Evolutionary conservation across 129 eudicot species (phyloP), one percentile per base, ranked within the genome.

Genomic region (Erigeron canadensis): DNA sequence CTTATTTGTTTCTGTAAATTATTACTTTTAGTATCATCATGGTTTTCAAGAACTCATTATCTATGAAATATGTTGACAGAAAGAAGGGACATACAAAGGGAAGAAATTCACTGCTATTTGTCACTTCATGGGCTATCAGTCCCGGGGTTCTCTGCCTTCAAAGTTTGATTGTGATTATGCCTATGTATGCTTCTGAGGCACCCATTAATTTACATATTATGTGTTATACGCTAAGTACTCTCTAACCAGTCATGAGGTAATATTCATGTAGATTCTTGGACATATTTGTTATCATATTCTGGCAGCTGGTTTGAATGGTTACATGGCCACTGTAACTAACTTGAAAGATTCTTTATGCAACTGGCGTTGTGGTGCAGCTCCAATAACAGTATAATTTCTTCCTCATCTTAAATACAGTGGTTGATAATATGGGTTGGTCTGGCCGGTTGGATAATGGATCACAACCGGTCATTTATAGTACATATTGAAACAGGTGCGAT

Each of bases 311-410:
- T 79, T 94, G 60, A 94, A 94, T 76, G 99, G 99, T 37, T 94
- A 94, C 70, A 73, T 94, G 96, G 99, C 99, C 50, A 94, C 99
- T 55, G 86, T 86, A 38, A 94, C 87, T 54, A 94, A 94, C 83
- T 79, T 94, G 67, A 94, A 94, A 78, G 84, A 81, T 71, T 96
- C 97, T 18, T 82, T 88, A 55, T 79, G 81, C 73, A 87, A 90
- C 79, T 94, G 99, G 99, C 81, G 81, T 5, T 94, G 99, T 75
- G 99, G 97, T 77, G 99, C 99, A 76, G 94, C 99, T 75, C 99
- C 99, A 37, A 87, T 94, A 61, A 85, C 99, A 37, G 98, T 94
- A 28, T 5, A 2, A 3, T 59, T 59, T 59, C 11, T 63, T 15
- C 4, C 15, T 21, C 11, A 43, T 47, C 44, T 22, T 34, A 22